A percentile compares a stretch with the other conserved stretches of the same genome.
These are phyloP conservation scores for Basidiobolus heterosporus DNA, from an alignment of 371 early-diverging fungal species.

Conservation along the genomic window DNA sequence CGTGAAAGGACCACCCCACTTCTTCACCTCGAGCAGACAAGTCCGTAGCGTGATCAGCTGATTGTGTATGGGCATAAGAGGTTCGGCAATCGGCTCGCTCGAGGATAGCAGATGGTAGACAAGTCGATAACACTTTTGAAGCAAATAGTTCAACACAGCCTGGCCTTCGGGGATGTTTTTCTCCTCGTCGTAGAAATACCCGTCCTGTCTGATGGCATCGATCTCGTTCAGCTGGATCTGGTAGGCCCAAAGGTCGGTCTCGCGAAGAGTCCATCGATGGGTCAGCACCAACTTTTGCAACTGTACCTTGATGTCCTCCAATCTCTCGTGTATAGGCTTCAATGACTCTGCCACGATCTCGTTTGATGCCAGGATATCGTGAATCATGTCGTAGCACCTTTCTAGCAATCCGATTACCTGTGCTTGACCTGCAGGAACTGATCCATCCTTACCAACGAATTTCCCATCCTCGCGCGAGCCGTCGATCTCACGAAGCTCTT, in stretches of 20 bases:
- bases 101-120: conserved; percentile 65
- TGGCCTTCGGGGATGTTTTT: conserved; percentile 58
- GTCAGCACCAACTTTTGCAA: conserved; percentile 56
- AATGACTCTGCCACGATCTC: conserved; percentile 42
- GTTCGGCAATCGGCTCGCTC: conserved; percentile 74
- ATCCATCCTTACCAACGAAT: conserved; percentile 32
- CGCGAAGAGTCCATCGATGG: conserved; percentile 66
- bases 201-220: conserved; percentile 41
- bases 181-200: conserved; percentile 47
- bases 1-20: conserved; percentile 64
- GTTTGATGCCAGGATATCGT: conserved; percentile 60
- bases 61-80: conserved; percentile 67
- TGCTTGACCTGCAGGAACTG: conserved; percentile 59
- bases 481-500: conserved; percentile 51
- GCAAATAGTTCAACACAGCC: conserved; percentile 49
- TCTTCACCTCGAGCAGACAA: conserved; percentile 63
- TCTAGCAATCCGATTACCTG: conserved; percentile 69
- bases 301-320: conserved; percentile 52
- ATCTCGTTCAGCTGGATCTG: conserved; percentile 64
- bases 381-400: conserved; percentile 59
- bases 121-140: conserved; percentile 75
- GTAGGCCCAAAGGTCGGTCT: conserved; percentile 66
- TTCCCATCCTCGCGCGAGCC: conserved; percentile 39
- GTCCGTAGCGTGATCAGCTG: conserved; percentile 68
- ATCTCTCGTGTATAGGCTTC: conserved; percentile 48